These are phyloP conservation scores for Capsicum rhomboideum DNA, from an alignment of 257 asterid genomes.

Conservation along the genomic window DNA sequence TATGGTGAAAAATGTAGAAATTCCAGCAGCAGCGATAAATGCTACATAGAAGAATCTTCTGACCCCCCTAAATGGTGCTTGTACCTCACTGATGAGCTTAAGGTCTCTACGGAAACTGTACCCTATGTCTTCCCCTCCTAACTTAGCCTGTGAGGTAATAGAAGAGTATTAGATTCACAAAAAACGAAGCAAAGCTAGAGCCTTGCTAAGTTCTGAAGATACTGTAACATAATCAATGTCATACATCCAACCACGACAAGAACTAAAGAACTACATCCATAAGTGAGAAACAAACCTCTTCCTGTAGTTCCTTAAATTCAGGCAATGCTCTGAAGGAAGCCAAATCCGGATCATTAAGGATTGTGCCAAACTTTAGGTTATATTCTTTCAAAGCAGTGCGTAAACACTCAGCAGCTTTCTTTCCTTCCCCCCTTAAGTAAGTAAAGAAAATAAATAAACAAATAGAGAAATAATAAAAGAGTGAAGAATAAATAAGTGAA, in stretches of 20 bases:
- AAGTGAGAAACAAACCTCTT: slow-evolving; percentile 57
- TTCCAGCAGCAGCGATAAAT: slow-evolving; percentile 84
- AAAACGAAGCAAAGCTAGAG: neutral
- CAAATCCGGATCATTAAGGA: slow-evolving; percentile 92
- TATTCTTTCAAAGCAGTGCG: slow-evolving; percentile 91
- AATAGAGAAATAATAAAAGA: neutral
- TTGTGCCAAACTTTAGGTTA: slow-evolving; percentile 79
- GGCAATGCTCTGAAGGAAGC: slow-evolving; percentile 91
- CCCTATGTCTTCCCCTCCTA: slow-evolving; percentile 96
- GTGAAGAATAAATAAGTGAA: neutral
- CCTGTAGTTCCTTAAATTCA: slow-evolving; percentile 90
- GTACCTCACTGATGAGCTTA: slow-evolving; percentile 95
- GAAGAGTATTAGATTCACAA: neutral
- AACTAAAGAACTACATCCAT: neutral
- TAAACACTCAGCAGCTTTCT: slow-evolving; percentile 79
- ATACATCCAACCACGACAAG: neutral
- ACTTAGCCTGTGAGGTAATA: slow-evolving; percentile 49
- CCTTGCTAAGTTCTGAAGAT: neutral
- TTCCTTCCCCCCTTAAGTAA: slow-evolving; percentile 80
- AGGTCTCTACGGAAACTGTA: slow-evolving; percentile 90
- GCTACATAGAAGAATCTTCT: slow-evolving; percentile 87
- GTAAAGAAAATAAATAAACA: slow-evolving; percentile 23
- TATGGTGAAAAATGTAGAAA: slow-evolving; percentile 60
- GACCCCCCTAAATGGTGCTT: slow-evolving; percentile 96
- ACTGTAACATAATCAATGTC: neutral